Conservation (phyloP, 257 asterid species). For the Cordia subcordata region DNA sequence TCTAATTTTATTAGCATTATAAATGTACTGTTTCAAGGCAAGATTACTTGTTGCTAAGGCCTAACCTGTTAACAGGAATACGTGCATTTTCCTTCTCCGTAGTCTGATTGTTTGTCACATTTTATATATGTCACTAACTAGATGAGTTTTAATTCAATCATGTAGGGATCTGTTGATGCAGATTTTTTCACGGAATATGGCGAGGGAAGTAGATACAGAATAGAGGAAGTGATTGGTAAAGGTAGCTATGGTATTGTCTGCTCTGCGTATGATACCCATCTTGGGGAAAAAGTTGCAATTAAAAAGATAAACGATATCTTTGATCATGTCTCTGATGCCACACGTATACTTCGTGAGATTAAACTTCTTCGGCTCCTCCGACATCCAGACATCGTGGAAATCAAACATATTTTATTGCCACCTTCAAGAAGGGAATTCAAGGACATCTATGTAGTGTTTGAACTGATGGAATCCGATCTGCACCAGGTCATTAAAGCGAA, state of each 20-base stretch:
- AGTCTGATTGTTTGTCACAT: not conserved
- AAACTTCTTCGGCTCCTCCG: conserved; percentile 95
- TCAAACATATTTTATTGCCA: conserved; percentile 88
- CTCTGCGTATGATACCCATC: conserved; percentile 88
- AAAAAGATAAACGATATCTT: conserved; percentile 92
- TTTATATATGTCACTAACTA: conserved; percentile 2
- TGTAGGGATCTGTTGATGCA: conserved; percentile 66
- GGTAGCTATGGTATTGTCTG: conserved; percentile 98
- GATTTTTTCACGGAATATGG: conserved; percentile 97
- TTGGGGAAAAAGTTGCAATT: conserved; percentile 87
- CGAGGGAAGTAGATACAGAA: conserved; percentile 86
- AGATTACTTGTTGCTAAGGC: not conserved
- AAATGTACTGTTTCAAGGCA: not conserved
- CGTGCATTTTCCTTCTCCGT: not conserved
- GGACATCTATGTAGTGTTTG: conserved; percentile 92
- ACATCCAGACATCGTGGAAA: conserved; percentile 94
- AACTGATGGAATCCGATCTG: conserved; percentile 91
- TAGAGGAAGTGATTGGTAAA: conserved; percentile 95
- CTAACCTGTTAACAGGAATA: not conserved
- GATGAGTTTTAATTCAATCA: conserved; percentile 1
- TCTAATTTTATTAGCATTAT: too few species aligned
- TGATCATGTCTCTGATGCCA: conserved; percentile 95
- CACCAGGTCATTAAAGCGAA: conserved; percentile 95
- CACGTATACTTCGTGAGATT: conserved; percentile 90
- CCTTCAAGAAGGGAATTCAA: conserved; percentile 93